A percentile compares a stretch with the other conserved stretches of the same genome.
Evolutionary conservation across 441 rosid species (phyloP).

Genomic region (Theobroma grandiflorum): DNA sequence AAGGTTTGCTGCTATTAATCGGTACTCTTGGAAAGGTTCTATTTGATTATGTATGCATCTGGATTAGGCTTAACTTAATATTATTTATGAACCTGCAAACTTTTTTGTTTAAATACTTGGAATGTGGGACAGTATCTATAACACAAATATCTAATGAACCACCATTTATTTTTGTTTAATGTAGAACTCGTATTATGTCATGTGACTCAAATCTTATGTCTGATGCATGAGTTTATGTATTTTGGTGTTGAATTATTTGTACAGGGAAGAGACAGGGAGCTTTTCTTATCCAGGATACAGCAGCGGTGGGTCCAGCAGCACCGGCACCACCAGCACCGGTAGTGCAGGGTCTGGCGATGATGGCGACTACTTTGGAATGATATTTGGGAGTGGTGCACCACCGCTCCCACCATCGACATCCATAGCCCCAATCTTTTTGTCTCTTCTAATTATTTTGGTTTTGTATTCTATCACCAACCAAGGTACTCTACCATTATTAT

Average conservation of each 20-base stretch:
- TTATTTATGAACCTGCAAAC: background rate
- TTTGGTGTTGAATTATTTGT: constrained; percentile 29
- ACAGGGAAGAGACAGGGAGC: constrained; percentile 58
- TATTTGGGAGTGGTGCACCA: constrained; percentile 64
- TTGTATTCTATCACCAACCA: constrained; percentile 45
- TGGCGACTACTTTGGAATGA: constrained; percentile 68
- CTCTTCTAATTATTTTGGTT: constrained; percentile 56
- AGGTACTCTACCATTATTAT: constrained; percentile 42
- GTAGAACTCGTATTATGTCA: background rate
- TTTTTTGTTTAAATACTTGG: background rate
- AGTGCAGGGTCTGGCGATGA: constrained; percentile 40
- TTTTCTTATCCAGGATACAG: constrained; percentile 46
- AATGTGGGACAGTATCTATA: background rate
- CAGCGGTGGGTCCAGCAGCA: constrained; percentile 46
- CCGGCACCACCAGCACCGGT: constrained; percentile 39
- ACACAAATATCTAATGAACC: background rate
- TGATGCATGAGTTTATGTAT: constrained; percentile 21
- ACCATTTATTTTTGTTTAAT: background rate
- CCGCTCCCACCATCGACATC: constrained; percentile 39
- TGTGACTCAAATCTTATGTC: background rate
- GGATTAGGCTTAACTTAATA: background rate
- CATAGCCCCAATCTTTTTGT: constrained; percentile 48
- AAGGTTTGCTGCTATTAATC: background rate
- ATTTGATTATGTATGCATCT: background rate
- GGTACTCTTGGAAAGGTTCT: background rate